Evolutionary conservation across 164 flowering plant genomes (phyloP), one percentile per base, ranked within the genome.

Genomic region (Sedum album): DNA sequence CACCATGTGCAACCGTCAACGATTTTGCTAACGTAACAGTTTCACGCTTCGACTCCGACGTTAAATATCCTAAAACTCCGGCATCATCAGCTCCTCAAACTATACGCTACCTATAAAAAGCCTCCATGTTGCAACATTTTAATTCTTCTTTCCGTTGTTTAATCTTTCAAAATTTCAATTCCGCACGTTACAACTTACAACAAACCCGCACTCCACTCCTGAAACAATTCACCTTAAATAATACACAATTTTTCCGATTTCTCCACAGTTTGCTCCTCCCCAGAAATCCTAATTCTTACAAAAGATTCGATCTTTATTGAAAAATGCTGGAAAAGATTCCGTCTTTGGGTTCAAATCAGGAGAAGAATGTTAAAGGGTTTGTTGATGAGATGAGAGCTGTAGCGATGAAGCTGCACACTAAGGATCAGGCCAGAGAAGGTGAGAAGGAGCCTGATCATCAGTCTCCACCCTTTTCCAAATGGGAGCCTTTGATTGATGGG

Each of bases 361-460:
- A n/a, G n/a, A n/a, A n/a, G n/a, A n/a, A n/a, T n/a, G n/a, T n/a
- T n/a, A n/a, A n/a, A 73, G 96, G 96, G 73, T 91, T 93, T 74
- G 96, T 91, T 75, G 96, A 84, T 82, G 98, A 93, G 82, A 89
- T 93, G 97, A 81, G 92, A 73, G 83, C 83, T 68, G 96, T 91
- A 73, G 97, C 98, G 0, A 88, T 93, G 98, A 93, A 82, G 69
- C 68, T 93, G 83, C 98, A 93, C 72, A 89, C 97, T 0, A 91
- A 60, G 69, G 97, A 93, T 66, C 96, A 90, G 69, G 85, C 98
- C 0, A 91, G 71, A 72, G 97, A 90, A 65, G 98, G 98, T 5
- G 89, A 91, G 85, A 91, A 85, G 80, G 79, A 81, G 44, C 75
- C 86, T 2, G 77, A 26, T 14, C 60, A 36, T 4, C 10, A 83